Base-by-base conservation (phyloP, 2,329 filamentous ascomycete genomes). In the Graphilbum sp. region DNA sequence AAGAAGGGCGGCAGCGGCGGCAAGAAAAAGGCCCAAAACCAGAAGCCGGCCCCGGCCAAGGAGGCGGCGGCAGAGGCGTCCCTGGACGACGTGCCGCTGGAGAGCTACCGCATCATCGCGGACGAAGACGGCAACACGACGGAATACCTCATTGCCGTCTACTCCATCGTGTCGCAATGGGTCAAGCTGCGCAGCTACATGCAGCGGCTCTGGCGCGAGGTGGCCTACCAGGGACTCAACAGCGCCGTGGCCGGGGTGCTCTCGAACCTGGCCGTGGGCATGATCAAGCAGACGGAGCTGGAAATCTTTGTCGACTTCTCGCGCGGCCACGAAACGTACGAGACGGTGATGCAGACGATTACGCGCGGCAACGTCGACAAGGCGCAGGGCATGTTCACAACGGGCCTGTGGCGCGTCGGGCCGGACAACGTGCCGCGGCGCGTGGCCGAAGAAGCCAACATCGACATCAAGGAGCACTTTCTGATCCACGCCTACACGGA, bases 291-390 rank as follows among this genome's bases (percentile, higher is more conserved):
- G 35, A 52, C 54, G 1, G 54, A 56, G 35, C 44, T 50, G 0
- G 45, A 45, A 7, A 61, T 68, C 1, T 65, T 62, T 38, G 42
- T 58, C 16, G 60, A 67, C 21, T 69, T 67, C 32, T n/a, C n/a
- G n/a, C 58, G 62, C 1, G 62, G 55, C 0, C 53, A 62, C 35
- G 58, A 65, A 11, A 57, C 57, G 0, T 68, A 57, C 43, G 52
- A 64, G 30, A 59, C 49, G 0, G 51, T 64, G 32, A 56, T 63
- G 45, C 20, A 41, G 16, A 41, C 40, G 11, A 38, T 41, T 5
- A 41, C 40, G 4, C 38, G 32, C 32, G 36, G 34, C 24, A 16
- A 34, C 25, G 18, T 34, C 3, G 32, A 29, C 2, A 38, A 30
- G 32, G 37, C 24, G 5, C 23, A 38, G 31, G 25, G 19, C 3